Base-by-base conservation (phyloP, 805 yeast genomes). In the Nakazawaea holstii region DNA sequence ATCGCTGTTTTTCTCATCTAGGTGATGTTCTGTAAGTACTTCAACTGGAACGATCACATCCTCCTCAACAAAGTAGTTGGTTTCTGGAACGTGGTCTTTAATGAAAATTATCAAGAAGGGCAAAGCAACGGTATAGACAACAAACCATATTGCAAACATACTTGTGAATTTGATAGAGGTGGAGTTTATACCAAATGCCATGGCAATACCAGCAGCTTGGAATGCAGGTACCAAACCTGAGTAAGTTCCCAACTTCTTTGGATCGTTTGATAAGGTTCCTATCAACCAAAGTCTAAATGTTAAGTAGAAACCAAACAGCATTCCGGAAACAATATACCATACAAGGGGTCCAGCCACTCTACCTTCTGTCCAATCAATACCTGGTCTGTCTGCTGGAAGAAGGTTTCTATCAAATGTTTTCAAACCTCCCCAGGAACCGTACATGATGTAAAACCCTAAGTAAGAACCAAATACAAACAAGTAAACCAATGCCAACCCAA, bases 151-250 rank as follows among this genome's bases (percentile, higher is more conserved):
- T 30, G 46, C 41, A 38, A 33, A 46, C 44, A 45, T 39, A 36
- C 39, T 20, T 31, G 49, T 15, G 48, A 39, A 35, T 26, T 24
- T 20, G 31, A 49, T 29, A 2, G 41, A 8, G 8, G 47, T 43
- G 4, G 55, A 45, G 35, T 45, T 50, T 6, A 51, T 41, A 10
- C 55, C 55, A 47, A 49, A 53, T 9, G 51, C 51, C 5, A 53
- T 29, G 20, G 55, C 52, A 35, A 49, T 43, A 32, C 54, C 55
- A 29, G 49, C 49, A 2, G 54, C 49, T 41, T 49, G 51, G 17
- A 49, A 45, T 13, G 49, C 48, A 17, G 49, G 51, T 26, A 49
- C 45, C 14, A 49, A 50, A 2, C 54, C 55, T 9, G 55, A 43
- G 38, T 40, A 51, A 6, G 48, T 30, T 14, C 50, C 49, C 10